Percentiles rank a stretch among this genome's conserved stretches.
Conservation (phyloP, 257 asterid genomes). For the Solanum virginianum region DNA sequence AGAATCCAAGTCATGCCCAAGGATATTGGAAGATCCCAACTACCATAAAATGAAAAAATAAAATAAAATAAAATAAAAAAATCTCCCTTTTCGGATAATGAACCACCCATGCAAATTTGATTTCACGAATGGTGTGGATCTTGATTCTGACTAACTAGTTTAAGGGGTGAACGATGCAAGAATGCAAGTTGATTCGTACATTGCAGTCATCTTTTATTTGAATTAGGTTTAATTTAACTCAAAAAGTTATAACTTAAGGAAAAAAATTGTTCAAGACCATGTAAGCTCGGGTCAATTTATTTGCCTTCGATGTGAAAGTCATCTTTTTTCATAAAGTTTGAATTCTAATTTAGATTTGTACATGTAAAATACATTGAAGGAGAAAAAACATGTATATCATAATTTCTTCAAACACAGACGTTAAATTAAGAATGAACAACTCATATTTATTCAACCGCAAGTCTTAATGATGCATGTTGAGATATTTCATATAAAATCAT, state of each 20-base stretch:
- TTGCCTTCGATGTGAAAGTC: too few species aligned
- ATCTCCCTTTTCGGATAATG: not conserved
- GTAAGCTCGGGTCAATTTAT: not conserved
- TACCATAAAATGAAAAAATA: not conserved
- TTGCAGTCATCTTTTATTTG: too few species aligned
- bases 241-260: not conserved
- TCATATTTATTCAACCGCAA: too few species aligned
- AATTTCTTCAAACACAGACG: too few species aligned
- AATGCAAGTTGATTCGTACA: too few species aligned
- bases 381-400: not conserved
- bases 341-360: not conserved
- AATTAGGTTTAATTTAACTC: not conserved
- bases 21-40: conserved; percentile 1
- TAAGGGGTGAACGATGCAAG: too few species aligned
- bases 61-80: not conserved
- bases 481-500: too few species aligned
- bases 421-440: too few species aligned
- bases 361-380: not conserved
- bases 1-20: conserved; percentile 1
- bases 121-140: not conserved
- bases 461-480: too few species aligned
- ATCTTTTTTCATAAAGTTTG: not conserved
- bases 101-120: not conserved
- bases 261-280: not conserved
- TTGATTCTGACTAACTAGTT: not conserved